Conservation (phyloP, 2,329 filamentous ascomycete genomes). For the Fusarium metavorans region DNA sequence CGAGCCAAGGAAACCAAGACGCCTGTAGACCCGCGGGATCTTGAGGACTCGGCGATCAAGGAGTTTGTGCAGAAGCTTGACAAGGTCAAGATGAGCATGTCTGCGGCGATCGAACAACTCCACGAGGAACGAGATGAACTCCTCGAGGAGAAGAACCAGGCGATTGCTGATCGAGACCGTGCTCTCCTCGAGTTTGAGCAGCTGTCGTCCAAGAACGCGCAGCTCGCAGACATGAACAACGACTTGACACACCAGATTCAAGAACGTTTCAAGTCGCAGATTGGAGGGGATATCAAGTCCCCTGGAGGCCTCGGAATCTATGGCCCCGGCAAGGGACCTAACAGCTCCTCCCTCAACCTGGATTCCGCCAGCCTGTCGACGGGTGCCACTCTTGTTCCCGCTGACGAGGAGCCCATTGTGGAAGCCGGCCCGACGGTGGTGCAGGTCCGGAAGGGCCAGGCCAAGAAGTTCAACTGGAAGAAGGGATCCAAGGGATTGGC, state of each 20-base stretch:
- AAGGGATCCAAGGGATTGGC: conserved; percentile 94
- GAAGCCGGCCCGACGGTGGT: conserved; percentile 89
- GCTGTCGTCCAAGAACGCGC: conserved; percentile 91
- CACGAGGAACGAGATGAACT: conserved; percentile 82
- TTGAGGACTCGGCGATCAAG: conserved; percentile 92
- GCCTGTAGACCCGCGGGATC: conserved; percentile 81
- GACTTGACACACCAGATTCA: conserved; percentile 95
- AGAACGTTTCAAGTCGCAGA: conserved; percentile 88
- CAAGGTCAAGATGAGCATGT: conserved; percentile 70
- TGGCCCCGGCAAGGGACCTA: conserved; percentile 62
- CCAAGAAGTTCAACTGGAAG: conserved; percentile 99
- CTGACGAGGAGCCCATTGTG: conserved; percentile 75
- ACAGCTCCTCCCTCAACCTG: conserved; percentile 63
- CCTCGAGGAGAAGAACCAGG: conserved; percentile 84
- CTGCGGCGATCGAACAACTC: conserved; percentile 68
- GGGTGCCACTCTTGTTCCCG: conserved; percentile 68
- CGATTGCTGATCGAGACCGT: conserved; percentile 89
- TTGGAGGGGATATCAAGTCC: conserved; percentile 61
- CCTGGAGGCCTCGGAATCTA: conserved; percentile 70
- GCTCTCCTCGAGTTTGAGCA: conserved; percentile 96
- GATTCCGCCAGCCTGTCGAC: conserved; percentile 67
- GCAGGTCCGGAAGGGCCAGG: conserved; percentile 92
- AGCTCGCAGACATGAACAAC: conserved; percentile 95
- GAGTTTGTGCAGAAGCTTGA: conserved; percentile 85
- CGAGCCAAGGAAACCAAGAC: conserved; percentile 85